Base-by-base conservation (phyloP, 108 stramenopile genomes). In the Nitzschia inconspicua region DNA sequence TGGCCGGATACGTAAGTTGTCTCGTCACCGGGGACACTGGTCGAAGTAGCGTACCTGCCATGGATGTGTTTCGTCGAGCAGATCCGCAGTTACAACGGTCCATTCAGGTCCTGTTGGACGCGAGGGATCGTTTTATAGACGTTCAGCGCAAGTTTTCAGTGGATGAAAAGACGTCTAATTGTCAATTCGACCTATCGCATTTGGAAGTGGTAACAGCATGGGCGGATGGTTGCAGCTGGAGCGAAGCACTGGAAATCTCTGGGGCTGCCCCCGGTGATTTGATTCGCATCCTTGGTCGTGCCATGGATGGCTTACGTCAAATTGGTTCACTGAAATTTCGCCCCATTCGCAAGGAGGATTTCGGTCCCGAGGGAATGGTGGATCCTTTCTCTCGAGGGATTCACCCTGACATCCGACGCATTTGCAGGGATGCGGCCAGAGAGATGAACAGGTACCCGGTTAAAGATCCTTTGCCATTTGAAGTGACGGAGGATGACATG, bases 391-490 rank as follows among this genome's bases (percentile, higher is more conserved):
- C 85, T 18, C 72, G 63, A 24, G 89, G 89, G 0, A 72, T 91
- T 23, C 84, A 85, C 44, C 84, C 86, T 1, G 73, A 64, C 13
- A 59, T 91, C 31, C 80, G 89, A 39, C 42, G 73, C 13, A 51
- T 82, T 1, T 91, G 89, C 55, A 72, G 81, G 29, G 79, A 82
- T 14, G 89, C 89, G 22, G 86, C 79, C 4, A 48, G 16, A 32
- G 70, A 61, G 18, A 91, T 91, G 72, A 78, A 91, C 59, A 47
- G 89, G 44, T 91, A 83, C 49, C 89, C 89, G 40, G 86, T 91
- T 14, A 91, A 91, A 48, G 89, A 91, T 64, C 75, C 80, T 3
- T 60, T 91, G 30, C 80, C 79, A 20, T 91, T 91, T 72, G 86
- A 79, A 37, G 68, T 57, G 3, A 60, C 46, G 8, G 76, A 66